These are phyloP conservation scores for Tetraselmis striata DNA, from an alignment of 139 green algal species.

Conservation along the genomic window DNA sequence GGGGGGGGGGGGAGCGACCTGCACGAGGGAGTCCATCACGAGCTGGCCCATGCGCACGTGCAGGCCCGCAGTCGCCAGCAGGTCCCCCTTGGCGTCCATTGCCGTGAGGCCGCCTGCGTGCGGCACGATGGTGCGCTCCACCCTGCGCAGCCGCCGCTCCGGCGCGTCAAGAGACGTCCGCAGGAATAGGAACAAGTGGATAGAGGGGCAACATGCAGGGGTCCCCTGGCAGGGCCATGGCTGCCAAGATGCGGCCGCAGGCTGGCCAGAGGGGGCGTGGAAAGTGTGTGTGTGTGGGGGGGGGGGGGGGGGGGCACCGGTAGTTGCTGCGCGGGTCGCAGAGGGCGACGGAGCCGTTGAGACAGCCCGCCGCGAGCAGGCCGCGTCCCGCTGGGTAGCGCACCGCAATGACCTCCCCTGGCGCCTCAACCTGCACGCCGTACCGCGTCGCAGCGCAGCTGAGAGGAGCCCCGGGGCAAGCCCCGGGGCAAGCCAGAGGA, in stretches of 20 bases:
- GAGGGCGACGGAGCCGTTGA: conserved; percentile 39
- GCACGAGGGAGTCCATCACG: conserved; percentile 46
- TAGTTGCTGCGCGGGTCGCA: conserved; percentile 44
- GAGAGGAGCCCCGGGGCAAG: conserved; percentile 2
- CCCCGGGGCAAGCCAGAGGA: too few species aligned
- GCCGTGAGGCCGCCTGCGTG: conserved; percentile 51
- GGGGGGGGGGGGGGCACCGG: background rate
- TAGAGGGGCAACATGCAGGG: too few species aligned
- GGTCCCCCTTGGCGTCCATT: conserved; percentile 46
- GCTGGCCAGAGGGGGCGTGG: too few species aligned
- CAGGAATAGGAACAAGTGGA: too few species aligned
- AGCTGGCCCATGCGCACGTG: conserved; percentile 31
- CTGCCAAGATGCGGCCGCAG: too few species aligned
- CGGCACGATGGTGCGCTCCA: conserved; percentile 31
- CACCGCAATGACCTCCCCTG: conserved; percentile 27
- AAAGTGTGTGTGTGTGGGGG: too few species aligned
- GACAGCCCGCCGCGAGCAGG: conserved; percentile 29
- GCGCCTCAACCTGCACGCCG: conserved; percentile 25
- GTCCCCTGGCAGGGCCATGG: too few species aligned
- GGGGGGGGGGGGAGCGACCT: too few species aligned
- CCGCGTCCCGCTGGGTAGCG: conserved; percentile 31
- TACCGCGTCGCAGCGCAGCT: conserved; percentile 10
- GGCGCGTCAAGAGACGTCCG: too few species aligned
- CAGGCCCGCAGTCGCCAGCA: conserved; percentile 54
- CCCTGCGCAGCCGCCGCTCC: background rate